Base-by-base conservation (phyloP, 495 filamentous ascomycete species). In the Penicillium parvum region DNA sequence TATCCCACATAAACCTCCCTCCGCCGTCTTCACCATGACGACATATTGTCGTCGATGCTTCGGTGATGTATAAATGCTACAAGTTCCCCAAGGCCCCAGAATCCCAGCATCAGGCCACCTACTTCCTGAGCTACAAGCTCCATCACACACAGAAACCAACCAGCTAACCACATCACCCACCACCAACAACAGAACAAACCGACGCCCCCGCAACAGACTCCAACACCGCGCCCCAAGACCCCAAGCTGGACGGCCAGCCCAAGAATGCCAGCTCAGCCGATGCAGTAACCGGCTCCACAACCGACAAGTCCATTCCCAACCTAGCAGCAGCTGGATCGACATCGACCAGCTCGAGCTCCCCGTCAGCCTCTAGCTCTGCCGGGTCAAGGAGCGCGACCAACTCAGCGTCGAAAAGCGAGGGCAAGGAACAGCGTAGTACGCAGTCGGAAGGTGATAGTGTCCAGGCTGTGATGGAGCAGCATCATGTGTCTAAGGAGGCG, bases 171-270 rank as follows among this genome's bases (percentile, higher is more conserved):
- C n/a, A 10, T 29, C 12, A 3, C 19, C 0, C 16, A 14, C 22
- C 4, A 5, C 9, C 6, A n/a, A n/a, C n/a, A n/a, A n/a, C 39
- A 69, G 66, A 66, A 22, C 66, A 69, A 65, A 62, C 57, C 11
- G 57, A 54, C 22, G 58, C 63, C 14, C 60, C 60, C 1, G 10
- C 16, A 1, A 35, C 52, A 20, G 55, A 56, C 3, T 30, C 15
- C 14, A 60, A 62, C 37, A 66, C 66, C 1, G 54, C 57, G 3
- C 40, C 46, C 3, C 41, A 57, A 18, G 43, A 52, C 4, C 50
- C 50, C 0, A 46, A 40, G 4, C 32, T 52, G 7, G 38, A 33
- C 12, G 39, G 42, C 35, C 47, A 37, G 9, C 27, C 46, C 15
- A 37, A 55, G 9, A 48, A 45, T 34, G 21, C 37, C 21, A 25